These are phyloP conservation scores for Skeletonema tropicum DNA, from an alignment of 108 stramenopile genomes.

Conservation along the genomic window DNA sequence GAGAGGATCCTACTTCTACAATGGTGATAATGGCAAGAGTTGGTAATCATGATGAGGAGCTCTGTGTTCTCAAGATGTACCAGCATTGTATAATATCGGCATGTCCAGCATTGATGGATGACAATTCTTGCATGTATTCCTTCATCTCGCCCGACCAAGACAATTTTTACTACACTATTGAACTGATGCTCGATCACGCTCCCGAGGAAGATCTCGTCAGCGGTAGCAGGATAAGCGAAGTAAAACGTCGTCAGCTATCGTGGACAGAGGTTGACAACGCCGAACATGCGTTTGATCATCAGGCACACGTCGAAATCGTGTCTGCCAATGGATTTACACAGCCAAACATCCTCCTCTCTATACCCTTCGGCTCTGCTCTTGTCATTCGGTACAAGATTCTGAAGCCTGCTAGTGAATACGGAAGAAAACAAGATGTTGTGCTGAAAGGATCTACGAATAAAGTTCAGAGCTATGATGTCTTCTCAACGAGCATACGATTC, in stretches of 20 bases:
- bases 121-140: constrained; percentile 18
- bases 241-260: constrained; percentile 23
- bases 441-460: constrained; percentile 19
- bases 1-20: constrained; percentile 24
- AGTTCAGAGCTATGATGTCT: constrained; percentile 6
- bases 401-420: neutral
- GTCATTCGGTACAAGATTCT: constrained; percentile 24
- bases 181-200: constrained; percentile 9
- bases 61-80: constrained; percentile 28
- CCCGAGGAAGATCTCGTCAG: neutral
- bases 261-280: constrained; percentile 25
- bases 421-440: constrained; percentile 2
- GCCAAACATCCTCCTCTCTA: constrained; percentile 29
- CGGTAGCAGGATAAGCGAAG: constrained; percentile 5
- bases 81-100: constrained; percentile 20
- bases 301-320: constrained; percentile 27
- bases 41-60: neutral
- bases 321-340: constrained; percentile 25
- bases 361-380: constrained; percentile 29
- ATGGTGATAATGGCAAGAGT: constrained; percentile 32
- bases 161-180: constrained; percentile 27
- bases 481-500: constrained; percentile 19
- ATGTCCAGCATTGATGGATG: constrained; percentile 21
- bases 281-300: constrained; percentile 23
- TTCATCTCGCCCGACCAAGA: constrained; percentile 10